phyloP scores from a whole-genome alignment of 768 basidiomycete genomes.

The Gloeostereum incarnatum region DNA sequence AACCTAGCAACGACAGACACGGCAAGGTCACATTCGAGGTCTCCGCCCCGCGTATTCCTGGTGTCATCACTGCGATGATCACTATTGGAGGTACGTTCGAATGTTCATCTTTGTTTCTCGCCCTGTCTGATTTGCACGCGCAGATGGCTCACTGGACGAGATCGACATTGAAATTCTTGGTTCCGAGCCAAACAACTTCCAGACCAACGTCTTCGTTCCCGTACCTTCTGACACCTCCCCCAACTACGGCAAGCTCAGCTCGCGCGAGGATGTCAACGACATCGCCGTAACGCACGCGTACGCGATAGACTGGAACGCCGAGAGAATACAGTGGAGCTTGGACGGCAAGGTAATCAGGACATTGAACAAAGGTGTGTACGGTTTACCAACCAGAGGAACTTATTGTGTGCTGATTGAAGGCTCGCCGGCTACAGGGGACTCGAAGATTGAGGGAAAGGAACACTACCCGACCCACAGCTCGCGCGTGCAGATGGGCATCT shows the following conservation, averaged over 20 bases:
- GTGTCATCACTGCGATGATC: slow-evolving; percentile 30
- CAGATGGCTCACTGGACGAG: slow-evolving; percentile 17
- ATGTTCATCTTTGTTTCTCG: slow-evolving; percentile 8
- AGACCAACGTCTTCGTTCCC: slow-evolving; percentile 31
- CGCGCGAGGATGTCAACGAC: slow-evolving; percentile 17
- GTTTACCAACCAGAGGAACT: background rate
- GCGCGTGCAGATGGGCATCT: slow-evolving; percentile 34
- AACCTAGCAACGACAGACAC: slow-evolving; percentile 13
- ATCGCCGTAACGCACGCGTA: slow-evolving; percentile 19
- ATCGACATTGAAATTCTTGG: slow-evolving; percentile 33
- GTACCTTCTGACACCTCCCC: slow-evolving; percentile 17
- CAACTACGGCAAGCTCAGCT: slow-evolving; percentile 26
- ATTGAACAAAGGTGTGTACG: slow-evolving; percentile 16
- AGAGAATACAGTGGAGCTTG: slow-evolving; percentile 29
- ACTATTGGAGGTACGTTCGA: slow-evolving; percentile 21
- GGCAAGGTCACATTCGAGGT: slow-evolving; percentile 26
- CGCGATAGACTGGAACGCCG: slow-evolving; percentile 27
- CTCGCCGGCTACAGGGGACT: slow-evolving; percentile 15
- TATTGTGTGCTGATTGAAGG: background rate
- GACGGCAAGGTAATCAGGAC: slow-evolving; percentile 25
- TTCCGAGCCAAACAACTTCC: slow-evolving; percentile 26
- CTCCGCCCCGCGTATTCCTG: slow-evolving; percentile 19
- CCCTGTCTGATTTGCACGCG: background rate
- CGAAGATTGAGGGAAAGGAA: slow-evolving; percentile 19
- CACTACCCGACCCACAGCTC: slow-evolving; percentile 27